Percentiles rank a stretch among this genome's conserved stretches.
Evolutionary conservation across 1,284 basidiomycete species (phyloP).

Genomic region (Leccinum angustisporum): DNA sequence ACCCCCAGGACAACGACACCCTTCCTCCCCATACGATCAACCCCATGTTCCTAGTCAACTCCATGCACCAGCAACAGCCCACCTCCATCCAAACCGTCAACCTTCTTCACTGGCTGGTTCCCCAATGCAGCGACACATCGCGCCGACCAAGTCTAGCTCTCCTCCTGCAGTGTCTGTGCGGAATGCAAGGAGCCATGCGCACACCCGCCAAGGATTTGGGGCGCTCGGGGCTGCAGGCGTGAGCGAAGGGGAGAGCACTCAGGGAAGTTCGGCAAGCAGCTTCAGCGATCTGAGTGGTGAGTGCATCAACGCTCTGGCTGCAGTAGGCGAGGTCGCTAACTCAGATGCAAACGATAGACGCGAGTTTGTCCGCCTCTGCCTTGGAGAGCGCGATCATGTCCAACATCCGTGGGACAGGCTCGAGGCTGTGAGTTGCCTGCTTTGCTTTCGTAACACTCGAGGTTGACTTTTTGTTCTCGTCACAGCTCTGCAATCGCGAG

Average conservation of each 20-base stretch:
- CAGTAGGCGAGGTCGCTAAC: constrained; percentile 1
- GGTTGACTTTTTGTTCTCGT: background rate
- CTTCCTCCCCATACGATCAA: constrained; percentile 11
- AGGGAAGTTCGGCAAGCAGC: constrained; percentile 72
- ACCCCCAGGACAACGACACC: constrained; percentile 14
- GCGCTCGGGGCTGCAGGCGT: constrained; percentile 36
- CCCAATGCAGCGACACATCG: constrained; percentile 53
- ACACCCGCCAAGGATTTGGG: constrained; percentile 41
- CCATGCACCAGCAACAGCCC: constrained; percentile 10
- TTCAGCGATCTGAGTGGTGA: constrained; percentile 81
- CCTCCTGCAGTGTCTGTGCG: constrained; percentile 57
- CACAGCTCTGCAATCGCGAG: constrained; percentile 46
- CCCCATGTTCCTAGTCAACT: constrained; percentile 8
- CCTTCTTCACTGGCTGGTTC: constrained; percentile 25
- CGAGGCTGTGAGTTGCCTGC: constrained; percentile 23
- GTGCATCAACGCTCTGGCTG: constrained; percentile 17
- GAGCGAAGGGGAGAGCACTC: constrained; percentile 62
- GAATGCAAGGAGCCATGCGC: constrained; percentile 48
- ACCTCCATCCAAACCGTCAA: constrained; percentile 19
- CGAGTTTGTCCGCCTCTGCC: constrained; percentile 69
- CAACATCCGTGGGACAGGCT: constrained; percentile 30
- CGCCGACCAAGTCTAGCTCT: constrained; percentile 56
- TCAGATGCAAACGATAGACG: constrained; percentile 42
- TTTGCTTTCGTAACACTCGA: constrained; percentile 1
- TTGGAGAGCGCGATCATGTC: constrained; percentile 75